Evolutionary conservation across 495 filamentous ascomycete species (phyloP).

Genomic region (Glarea lozoyensis): DNA sequence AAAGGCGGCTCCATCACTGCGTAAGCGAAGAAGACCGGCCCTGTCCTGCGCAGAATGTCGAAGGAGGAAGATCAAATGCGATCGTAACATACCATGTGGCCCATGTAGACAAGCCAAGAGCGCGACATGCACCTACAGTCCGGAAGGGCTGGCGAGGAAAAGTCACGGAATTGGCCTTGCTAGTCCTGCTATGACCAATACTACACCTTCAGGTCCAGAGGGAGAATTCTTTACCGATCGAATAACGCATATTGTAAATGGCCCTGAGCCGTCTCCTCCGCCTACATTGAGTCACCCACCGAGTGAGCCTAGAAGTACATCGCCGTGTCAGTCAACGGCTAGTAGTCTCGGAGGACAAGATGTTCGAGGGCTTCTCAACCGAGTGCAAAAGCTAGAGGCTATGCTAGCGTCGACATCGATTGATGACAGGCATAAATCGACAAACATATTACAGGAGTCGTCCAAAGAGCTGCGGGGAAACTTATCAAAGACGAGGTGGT

Average conservation of each 20-base stretch:
- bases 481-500: conserved; percentile 36
- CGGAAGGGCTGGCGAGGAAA: neutral
- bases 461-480: conserved; percentile 7
- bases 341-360: neutral
- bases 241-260: neutral
- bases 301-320: neutral
- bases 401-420: conserved; percentile 4
- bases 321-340: neutral
- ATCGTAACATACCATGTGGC: conserved; percentile 31
- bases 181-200: neutral
- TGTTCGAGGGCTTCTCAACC: neutral
- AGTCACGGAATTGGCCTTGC: neutral
- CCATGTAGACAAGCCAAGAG: conserved; percentile 21
- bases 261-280: neutral
- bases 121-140: conserved; percentile 7
- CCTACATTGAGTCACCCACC: neutral
- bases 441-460: conserved; percentile 1
- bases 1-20: too few species aligned
- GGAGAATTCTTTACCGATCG: neutral
- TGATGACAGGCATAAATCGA: conserved; percentile 1
- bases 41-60: conserved; percentile 36
- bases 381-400: conserved; percentile 3
- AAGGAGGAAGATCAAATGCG: conserved; percentile 36
- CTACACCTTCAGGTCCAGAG: neutral
- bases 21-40: conserved; percentile 32